Evolutionary conservation across 495 filamentous ascomycete species (phyloP).

Genomic region (Tuber calosporum): DNA sequence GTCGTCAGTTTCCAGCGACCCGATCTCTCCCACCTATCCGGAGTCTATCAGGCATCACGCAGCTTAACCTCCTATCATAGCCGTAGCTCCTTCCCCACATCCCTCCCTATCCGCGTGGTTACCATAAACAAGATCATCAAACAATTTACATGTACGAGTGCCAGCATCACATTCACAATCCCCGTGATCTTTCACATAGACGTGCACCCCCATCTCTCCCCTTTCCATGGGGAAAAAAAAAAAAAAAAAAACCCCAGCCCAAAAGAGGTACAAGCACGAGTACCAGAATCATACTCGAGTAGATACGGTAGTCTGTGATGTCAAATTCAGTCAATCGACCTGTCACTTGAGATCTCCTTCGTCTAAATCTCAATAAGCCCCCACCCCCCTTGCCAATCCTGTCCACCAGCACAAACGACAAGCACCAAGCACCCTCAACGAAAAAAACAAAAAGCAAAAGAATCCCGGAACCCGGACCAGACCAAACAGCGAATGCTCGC

Average conservation of each 20-base stretch:
- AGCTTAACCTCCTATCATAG: background rate
- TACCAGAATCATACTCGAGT: too few relatives aligned
- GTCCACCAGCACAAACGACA: background rate
- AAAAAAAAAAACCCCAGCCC: background rate
- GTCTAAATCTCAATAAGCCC: conserved; percentile 1
- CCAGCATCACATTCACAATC: background rate
- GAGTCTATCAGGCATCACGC: background rate
- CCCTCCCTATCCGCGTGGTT: background rate
- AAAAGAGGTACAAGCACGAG: too few relatives aligned
- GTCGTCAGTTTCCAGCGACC: background rate
- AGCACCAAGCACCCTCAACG: conserved; percentile 12
- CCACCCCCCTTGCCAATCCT: background rate
- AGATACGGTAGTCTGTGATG: background rate
- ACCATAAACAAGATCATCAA: background rate
- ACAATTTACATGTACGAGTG: too few relatives aligned
- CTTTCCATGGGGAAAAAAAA: background rate
- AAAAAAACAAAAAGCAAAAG: conserved; percentile 22
- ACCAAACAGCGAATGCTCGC: background rate
- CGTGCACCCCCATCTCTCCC: background rate
- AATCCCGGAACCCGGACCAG: background rate
- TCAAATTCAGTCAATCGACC: conserved; percentile 2
- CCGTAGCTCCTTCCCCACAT: background rate
- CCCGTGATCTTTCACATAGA: background rate
- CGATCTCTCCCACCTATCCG: background rate
- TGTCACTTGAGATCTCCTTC: conserved; percentile 5